Base-by-base conservation (phyloP, 108 stramenopile species). In the Conticribra guillardii region DNA sequence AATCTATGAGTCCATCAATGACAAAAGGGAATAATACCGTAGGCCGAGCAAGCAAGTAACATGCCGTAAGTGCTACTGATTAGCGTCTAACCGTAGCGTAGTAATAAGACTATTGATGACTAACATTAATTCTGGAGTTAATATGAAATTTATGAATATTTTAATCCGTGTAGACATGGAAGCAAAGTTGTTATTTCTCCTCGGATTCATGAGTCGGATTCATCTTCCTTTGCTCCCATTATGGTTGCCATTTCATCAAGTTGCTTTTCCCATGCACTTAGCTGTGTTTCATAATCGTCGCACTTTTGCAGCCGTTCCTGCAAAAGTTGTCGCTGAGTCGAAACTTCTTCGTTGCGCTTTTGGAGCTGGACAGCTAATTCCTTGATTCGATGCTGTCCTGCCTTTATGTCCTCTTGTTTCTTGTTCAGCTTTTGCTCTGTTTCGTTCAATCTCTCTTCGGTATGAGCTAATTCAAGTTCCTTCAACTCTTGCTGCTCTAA, bases 251-350 rank as follows among this genome's bases (percentile, higher is more conserved):
- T 60, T 58, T 71, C 64, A 47, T 71, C 77, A 3, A 79, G 60
- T 47, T 66, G 64, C 48, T 79, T 54, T 57, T 79, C 77, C 77
- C 77, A 79, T 17, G 64, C 59, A 55, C 65, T 71, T 32, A 79
- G 37, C 4, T 34, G 59, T 17, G 69, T 59, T 71, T 60, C 77
- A 50, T 79, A 71, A 22, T 71, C 77, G 50, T 71, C 65, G 45
- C 70, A 71, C 53, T 57, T 50, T 7, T 57, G 50, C 41, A 71
- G 48, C 8, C 65, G 70, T 8, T 71, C 77, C 53, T 79, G 62
- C 54, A 79, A 57, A 3, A 54, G 69, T 34, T 71, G 49, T 19
- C 70, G 70, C 50, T 79, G 77, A 17, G 33, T 54, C 2, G 24
- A 67, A 24, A 79, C 48, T 71, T 79, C 77, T 52, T 79, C 77